Evolutionary conservation across 176 grass and related monocot species (phyloP).

Genomic region (Oryza brachyantha): DNA sequence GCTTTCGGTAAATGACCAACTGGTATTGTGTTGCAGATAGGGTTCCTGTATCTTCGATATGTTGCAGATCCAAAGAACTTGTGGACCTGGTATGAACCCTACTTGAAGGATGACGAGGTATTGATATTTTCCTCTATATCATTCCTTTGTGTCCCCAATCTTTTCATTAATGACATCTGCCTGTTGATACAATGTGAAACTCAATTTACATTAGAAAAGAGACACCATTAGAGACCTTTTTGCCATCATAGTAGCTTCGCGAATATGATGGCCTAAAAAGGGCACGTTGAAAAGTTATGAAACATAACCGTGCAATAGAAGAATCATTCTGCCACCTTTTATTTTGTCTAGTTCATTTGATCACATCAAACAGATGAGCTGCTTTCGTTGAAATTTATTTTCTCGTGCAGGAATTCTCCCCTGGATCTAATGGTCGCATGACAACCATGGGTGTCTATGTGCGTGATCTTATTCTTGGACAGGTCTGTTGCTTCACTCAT

Average conservation of each 20-base stretch:
- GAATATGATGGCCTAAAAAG: not conserved
- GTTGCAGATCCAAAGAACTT: conserved; percentile 80
- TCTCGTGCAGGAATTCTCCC: conserved; percentile 66
- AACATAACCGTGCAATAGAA: not conserved
- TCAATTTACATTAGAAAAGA: not conserved
- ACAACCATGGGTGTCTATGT: conserved; percentile 97
- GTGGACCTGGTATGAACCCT: conserved; percentile 94
- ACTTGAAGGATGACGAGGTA: conserved; percentile 97
- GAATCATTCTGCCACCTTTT: not conserved
- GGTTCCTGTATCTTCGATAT: conserved; percentile 85
- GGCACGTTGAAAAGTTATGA: not conserved
- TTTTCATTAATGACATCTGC: not conserved
- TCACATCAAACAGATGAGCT: conserved; percentile 11
- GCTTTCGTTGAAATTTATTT: not conserved
- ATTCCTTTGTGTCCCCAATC: not conserved
- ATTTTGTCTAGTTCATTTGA: not conserved
- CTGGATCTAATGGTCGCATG: conserved; percentile 68
- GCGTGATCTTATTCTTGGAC: conserved; percentile 94
- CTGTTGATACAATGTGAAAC: not conserved
- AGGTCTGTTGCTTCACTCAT: conserved; percentile 43
- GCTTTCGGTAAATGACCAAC: conserved; percentile 19
- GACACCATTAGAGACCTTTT: not conserved
- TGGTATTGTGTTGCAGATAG: conserved; percentile 51
- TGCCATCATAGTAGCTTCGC: not conserved
- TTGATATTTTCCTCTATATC: not conserved